phyloP scores from a whole-genome alignment of 2,329 filamentous ascomycete species.

The Ampelomyces quisqualis region DNA sequence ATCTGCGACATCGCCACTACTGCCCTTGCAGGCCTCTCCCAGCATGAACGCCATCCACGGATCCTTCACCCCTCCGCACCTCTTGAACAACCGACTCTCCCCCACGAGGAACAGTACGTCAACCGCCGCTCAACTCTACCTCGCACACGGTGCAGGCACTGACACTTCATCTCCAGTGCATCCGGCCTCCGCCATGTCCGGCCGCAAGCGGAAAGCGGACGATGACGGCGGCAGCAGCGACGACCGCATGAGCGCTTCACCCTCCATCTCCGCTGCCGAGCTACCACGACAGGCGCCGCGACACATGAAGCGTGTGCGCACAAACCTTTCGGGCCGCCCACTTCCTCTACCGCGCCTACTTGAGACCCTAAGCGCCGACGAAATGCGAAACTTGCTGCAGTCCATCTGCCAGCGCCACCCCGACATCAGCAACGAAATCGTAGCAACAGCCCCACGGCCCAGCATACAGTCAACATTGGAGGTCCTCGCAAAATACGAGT shows the following conservation, averaged over 20 bases:
- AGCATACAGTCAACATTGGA: slow-evolving; percentile 77
- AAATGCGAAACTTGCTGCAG: slow-evolving; percentile 82
- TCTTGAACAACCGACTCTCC: slow-evolving; percentile 61
- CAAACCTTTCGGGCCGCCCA: slow-evolving; percentile 68
- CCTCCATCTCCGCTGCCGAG: slow-evolving; percentile 76
- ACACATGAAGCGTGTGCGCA: slow-evolving; percentile 59
- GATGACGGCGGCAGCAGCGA: slow-evolving; percentile 59
- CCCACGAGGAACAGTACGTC: slow-evolving; percentile 60
- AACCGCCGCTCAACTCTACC: slow-evolving; percentile 9
- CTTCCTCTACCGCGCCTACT: slow-evolving; percentile 75
- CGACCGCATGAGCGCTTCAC: slow-evolving; percentile 90
- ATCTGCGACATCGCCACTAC: slow-evolving; percentile 9
- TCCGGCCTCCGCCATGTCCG: slow-evolving; percentile 48
- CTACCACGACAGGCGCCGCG: slow-evolving; percentile 64
- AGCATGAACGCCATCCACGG: slow-evolving; percentile 64
- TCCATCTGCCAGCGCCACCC: slow-evolving; percentile 89
- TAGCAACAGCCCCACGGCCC: slow-evolving; percentile 80
- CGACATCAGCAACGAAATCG: slow-evolving; percentile 80
- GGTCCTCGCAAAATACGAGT: slow-evolving; percentile 80
- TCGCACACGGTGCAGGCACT: slow-evolving; percentile 10
- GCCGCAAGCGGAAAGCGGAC: slow-evolving; percentile 85
- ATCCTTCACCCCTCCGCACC: slow-evolving; percentile 59
- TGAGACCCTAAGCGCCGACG: slow-evolving; percentile 84
- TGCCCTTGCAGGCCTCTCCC: slow-evolving; percentile 27
- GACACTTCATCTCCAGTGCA: slow-evolving; percentile 26